A percentile compares a stretch with the other conserved stretches of the same genome.
Evolutionary conservation across 2,329 filamentous ascomycete genomes (phyloP).

Genomic region (Scedosporium apiospermum): DNA sequence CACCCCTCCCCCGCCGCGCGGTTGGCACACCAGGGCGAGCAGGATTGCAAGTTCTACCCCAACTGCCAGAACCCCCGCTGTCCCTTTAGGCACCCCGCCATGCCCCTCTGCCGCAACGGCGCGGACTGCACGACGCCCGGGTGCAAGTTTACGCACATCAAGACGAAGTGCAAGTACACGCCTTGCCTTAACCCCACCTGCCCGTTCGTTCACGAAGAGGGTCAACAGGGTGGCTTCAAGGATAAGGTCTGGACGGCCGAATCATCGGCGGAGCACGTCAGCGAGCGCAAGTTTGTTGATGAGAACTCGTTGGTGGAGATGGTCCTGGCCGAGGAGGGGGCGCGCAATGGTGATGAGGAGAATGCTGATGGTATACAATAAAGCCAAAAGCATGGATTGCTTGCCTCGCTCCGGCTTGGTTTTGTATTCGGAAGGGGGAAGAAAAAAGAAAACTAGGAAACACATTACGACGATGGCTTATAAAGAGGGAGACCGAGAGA

Average conservation of each 20-base stretch:
- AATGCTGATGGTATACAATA: constrained; percentile 1
- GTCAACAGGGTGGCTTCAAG: constrained; percentile 74
- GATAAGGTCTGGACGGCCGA: constrained; percentile 87
- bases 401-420: neutral
- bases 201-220: constrained; percentile 81
- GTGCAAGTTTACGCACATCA: constrained; percentile 86
- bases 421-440: neutral
- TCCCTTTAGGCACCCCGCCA: constrained; percentile 78
- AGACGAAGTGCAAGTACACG: constrained; percentile 79
- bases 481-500: neutral
- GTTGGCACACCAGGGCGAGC: constrained; percentile 67
- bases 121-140: constrained; percentile 71
- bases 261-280: constrained; percentile 56
- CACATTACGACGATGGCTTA: neutral
- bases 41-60: constrained; percentile 84
- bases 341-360: constrained; percentile 19
- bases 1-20: constrained; percentile 86
- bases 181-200: constrained; percentile 87
- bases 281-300: constrained; percentile 80
- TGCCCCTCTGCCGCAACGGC: constrained; percentile 85
- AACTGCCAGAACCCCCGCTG: constrained; percentile 85
- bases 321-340: constrained; percentile 48
- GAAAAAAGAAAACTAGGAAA: neutral
- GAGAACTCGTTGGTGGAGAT: constrained; percentile 60
- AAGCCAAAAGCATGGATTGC: neutral